phyloP scores from a whole-genome alignment of 2,329 filamentous ascomycete species.

The Penicillium fuscoglaucum region DNA sequence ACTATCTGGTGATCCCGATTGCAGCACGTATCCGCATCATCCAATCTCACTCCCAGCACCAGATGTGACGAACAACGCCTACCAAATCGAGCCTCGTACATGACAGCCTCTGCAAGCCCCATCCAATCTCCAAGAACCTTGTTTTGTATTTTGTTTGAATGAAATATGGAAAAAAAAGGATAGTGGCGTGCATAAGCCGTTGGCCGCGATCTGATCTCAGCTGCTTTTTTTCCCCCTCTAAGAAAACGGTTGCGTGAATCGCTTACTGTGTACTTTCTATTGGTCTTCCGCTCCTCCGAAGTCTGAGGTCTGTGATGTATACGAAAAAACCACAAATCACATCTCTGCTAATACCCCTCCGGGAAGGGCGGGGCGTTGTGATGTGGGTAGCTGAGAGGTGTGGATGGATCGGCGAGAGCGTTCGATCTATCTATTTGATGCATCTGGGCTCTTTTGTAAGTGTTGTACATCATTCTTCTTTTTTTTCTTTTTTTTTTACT shows the following conservation, averaged over 20 bases:
- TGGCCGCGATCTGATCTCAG: conserved; percentile 7
- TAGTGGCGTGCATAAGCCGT: conserved; percentile 12
- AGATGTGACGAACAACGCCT: neutral
- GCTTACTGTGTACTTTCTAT: neutral
- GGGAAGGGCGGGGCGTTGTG: neutral
- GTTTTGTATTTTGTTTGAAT: neutral
- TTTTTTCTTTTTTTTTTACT: neutral
- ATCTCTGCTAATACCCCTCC: neutral
- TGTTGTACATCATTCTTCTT: neutral
- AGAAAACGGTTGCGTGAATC: neutral
- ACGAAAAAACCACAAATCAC: neutral
- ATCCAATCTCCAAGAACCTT: neutral
- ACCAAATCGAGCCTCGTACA: neutral
- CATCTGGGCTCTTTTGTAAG: neutral
- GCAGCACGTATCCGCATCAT: neutral
- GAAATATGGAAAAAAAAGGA: neutral
- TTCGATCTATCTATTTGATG: conserved; percentile 3
- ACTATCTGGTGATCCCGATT: conserved; percentile 3
- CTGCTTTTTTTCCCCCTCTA: neutral
- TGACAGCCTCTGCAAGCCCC: neutral
- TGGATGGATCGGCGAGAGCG: neutral
- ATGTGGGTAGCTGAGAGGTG: neutral
- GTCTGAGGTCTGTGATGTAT: neutral
- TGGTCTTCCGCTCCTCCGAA: neutral
- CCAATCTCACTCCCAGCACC: neutral